phyloP scores from a whole-genome alignment of 1,284 basidiomycete genomes.

The Apiotrichum sp. region DNA sequence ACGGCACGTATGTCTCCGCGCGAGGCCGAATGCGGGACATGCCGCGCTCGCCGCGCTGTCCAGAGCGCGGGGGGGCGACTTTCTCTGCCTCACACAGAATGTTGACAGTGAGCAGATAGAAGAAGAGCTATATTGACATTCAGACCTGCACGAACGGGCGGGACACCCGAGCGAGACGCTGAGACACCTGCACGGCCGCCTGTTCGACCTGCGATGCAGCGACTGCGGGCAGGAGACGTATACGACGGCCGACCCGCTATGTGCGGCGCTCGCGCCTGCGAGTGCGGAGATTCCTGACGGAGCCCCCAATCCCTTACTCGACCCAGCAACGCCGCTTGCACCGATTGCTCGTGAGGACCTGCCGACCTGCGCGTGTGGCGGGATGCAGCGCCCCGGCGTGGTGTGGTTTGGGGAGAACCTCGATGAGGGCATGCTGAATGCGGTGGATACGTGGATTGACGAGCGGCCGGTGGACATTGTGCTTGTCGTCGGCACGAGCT shows the following conservation, averaged over 20 bases:
- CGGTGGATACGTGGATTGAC: constrained; percentile 10
- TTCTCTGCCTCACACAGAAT: constrained; percentile 15
- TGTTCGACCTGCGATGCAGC: constrained; percentile 12
- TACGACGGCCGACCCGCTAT: constrained; percentile 7
- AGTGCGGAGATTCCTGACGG: background rate
- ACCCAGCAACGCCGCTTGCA: background rate
- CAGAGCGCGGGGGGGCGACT: background rate
- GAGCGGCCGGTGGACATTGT: constrained; percentile 9
- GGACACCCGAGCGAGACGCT: constrained; percentile 3
- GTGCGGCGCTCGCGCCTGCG: constrained; percentile 4
- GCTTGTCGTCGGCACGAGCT: constrained; percentile 10
- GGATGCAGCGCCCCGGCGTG: constrained; percentile 9
- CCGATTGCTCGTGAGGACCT: constrained; percentile 1
- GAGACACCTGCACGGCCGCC: constrained; percentile 12
- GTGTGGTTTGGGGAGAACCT: constrained; percentile 18
- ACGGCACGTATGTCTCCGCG: constrained; percentile 8
- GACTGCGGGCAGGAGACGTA: background rate
- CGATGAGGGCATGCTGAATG: constrained; percentile 5
- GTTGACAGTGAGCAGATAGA: constrained; percentile 8
- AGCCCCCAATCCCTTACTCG: constrained; percentile 1
- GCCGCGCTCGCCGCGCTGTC: constrained; percentile 6
- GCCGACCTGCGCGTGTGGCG: constrained; percentile 6
- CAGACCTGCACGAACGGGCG: constrained; percentile 14
- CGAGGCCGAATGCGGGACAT: constrained; percentile 7
- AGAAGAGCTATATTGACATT: background rate